Evolutionary conservation across 805 yeast species (phyloP), one percentile per base, ranked within the genome.

Genomic region (Candida peoriensis): DNA sequence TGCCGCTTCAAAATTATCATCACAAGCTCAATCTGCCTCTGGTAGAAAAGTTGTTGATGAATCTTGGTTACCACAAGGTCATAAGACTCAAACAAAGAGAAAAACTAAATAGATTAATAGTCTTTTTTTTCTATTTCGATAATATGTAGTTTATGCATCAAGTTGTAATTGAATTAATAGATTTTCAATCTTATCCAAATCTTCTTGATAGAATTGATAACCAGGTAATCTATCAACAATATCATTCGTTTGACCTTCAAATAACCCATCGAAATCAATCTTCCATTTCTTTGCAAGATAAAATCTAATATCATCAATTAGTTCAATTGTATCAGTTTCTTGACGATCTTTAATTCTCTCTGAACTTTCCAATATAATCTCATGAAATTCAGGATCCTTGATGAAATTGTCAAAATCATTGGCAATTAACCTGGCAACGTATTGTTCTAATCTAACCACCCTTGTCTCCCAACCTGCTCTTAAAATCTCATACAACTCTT

Each of bases 261-360:
- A 52, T 50, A 68, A 37, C 27, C 65, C 47, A 27, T 52, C 55
- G 39, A 57, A 41, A 46, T 56, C 49, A 25, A 54, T 52, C 28
- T 41, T 39, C 47, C 51, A 52, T 35, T 47, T 50, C 35, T 46
- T 46, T 1, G 49, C 50, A 30, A 84, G 55, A 43, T 77, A 80
- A 54, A 70, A 84, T 43, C 88, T 63, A 9, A 84, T 78, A 58
- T 83, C 94, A 56, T 83, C 95, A 19, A 84, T 64, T 45, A 84
- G 61, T 48, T 84, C 95, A 50, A 84, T 80, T 1, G 90, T 80
- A 58, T 84, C 95, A 0, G 83, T 79, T 40, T 77, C 85, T 45
- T 84, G 78, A 50, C 93, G 68, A 12, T 54, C 57, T 15, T 68
- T 49, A 32, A 84, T 81, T 46, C 85, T 60, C 12, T 48, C 43